Conservation (phyloP, 2,329 filamentous ascomycete species). For the Colletotrichum sp. region DNA sequence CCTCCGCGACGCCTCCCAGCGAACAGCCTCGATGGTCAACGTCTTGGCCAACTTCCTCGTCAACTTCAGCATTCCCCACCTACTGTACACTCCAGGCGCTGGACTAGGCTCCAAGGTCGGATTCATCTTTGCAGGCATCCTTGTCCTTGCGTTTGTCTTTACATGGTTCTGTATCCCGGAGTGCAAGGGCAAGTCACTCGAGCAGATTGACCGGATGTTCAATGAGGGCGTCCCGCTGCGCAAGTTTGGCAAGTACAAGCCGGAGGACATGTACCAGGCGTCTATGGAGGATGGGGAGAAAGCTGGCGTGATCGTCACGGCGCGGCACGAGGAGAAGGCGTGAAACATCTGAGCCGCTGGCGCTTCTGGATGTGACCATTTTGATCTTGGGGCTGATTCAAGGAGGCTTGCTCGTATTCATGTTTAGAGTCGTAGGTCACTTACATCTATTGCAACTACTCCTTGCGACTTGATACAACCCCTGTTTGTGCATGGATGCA, state of each 20-base stretch:
- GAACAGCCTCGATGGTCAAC: slow-evolving; percentile 22
- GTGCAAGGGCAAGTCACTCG: slow-evolving; percentile 27
- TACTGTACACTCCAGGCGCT: slow-evolving; percentile 18
- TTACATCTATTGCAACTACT: neutral
- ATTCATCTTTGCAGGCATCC: slow-evolving; percentile 24
- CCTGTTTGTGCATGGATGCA: neutral
- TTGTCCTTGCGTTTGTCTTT: slow-evolving; percentile 20
- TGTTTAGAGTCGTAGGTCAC: neutral
- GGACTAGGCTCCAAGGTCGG: slow-evolving; percentile 21
- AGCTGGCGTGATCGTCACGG: neutral
- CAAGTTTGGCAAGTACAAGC: slow-evolving; percentile 22
- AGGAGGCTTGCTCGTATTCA: neutral
- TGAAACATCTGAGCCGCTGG: neutral
- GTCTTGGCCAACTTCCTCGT: slow-evolving; percentile 25
- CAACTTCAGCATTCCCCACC: slow-evolving; percentile 24
- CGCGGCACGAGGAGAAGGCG: slow-evolving; percentile 6
- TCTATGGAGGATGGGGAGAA: neutral
- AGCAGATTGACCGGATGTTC: slow-evolving; percentile 29
- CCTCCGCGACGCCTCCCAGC: slow-evolving; percentile 12
- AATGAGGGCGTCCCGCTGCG: slow-evolving; percentile 20
- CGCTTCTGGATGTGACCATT: neutral
- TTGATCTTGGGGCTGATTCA: neutral
- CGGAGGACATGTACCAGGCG: neutral
- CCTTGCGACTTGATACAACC: neutral
- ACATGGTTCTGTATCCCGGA: slow-evolving; percentile 25